These are phyloP conservation scores for Kwoniella bestiolae DNA, from an alignment of 768 basidiomycete species.

Conservation along the genomic window DNA sequence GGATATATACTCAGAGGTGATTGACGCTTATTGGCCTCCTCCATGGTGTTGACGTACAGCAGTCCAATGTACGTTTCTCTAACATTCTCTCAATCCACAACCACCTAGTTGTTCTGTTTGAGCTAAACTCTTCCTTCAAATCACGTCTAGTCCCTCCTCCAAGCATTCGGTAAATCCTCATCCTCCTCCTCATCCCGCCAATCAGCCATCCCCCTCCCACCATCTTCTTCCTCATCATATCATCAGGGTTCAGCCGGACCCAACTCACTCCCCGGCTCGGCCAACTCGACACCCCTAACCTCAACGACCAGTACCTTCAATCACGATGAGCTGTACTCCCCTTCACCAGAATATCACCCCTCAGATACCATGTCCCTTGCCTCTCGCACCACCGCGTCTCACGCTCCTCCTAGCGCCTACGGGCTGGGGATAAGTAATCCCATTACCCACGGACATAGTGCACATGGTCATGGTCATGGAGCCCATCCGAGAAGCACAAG, in stretches of 20 bases:
- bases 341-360: conserved; percentile 12
- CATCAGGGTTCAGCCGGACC: not conserved
- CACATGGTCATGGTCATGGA: conserved; percentile 15
- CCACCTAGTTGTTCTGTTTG: too few species aligned
- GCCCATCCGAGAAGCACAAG: conserved; percentile 13
- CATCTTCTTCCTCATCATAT: conserved; percentile 1
- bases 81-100: not conserved
- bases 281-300: conserved; percentile 14
- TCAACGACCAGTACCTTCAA: conserved; percentile 8
- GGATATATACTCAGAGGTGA: not conserved
- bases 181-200: conserved; percentile 21
- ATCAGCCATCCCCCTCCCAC: conserved; percentile 23
- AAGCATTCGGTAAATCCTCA: conserved; percentile 22
- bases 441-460: conserved; percentile 4
- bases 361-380: conserved; percentile 12
- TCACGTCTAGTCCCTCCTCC: conserved; percentile 27
- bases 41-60: conserved; percentile 20
- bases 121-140: too few species aligned
- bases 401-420: not conserved
- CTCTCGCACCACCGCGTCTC: not conserved
- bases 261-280: conserved; percentile 2
- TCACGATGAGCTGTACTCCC: conserved; percentile 14
- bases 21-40: not conserved
- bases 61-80: conserved; percentile 24
- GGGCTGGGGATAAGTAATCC: not conserved